phyloP scores from a whole-genome alignment of 2,329 filamentous ascomycete genomes.

The Monilinia vaccinii-corymbosi region DNA sequence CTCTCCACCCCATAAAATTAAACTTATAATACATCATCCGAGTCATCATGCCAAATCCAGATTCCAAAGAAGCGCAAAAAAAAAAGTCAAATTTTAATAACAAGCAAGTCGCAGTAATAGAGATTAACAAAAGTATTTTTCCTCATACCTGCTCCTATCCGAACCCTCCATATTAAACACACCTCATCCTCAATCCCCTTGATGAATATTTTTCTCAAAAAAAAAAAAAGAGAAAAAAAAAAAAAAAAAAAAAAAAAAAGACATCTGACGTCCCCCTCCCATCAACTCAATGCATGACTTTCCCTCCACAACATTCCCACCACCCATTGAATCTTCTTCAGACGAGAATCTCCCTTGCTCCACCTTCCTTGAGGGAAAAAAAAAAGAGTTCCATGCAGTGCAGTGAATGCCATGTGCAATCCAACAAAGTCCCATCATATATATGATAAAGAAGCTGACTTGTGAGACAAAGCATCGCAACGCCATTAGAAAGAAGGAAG shows the following conservation, averaged over 20 bases:
- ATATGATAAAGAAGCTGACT: conserved; percentile 1
- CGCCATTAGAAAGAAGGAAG: not conserved
- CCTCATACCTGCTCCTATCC: not conserved
- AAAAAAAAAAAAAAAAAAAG: not conserved
- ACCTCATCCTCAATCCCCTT: not conserved
- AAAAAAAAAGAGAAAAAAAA: not conserved
- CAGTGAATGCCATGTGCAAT: not conserved
- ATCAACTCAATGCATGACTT: not conserved
- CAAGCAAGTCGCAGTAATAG: not conserved
- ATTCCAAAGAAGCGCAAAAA: not conserved
- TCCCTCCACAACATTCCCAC: not conserved
- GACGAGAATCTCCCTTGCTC: not conserved
- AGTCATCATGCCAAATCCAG: not conserved
- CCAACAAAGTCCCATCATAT: conserved; percentile 1
- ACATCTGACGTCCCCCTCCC: not conserved
- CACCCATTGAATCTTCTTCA: not conserved
- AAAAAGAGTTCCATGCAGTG: not conserved
- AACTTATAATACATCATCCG: not conserved
- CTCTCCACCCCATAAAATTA: not conserved
- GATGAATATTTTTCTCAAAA: not conserved
- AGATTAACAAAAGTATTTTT: not conserved
- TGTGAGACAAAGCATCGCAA: not conserved
- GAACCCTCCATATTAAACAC: not conserved
- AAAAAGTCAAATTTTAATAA: not conserved
- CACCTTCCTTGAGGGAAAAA: not conserved